Conservation (phyloP, 75 land plant species). For the Sequoiadendron giganteum region DNA sequence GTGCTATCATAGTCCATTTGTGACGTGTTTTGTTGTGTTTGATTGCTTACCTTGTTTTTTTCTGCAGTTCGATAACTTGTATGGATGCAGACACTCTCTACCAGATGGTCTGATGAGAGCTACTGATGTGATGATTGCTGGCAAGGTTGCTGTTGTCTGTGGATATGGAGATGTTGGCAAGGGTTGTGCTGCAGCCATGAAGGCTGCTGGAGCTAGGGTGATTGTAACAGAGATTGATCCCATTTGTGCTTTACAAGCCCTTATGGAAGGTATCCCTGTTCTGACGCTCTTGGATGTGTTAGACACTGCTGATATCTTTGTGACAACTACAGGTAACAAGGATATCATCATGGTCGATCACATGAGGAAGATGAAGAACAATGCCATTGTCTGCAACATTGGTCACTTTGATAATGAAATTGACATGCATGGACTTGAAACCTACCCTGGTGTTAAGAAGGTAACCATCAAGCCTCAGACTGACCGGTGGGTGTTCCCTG, state of each 20-base stretch:
- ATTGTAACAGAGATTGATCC: slow-evolving; percentile 95
- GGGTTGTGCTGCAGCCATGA: slow-evolving; percentile 91
- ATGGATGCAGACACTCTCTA: no score
- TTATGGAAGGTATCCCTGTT: slow-evolving; percentile 18
- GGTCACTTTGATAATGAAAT: slow-evolving; percentile 98
- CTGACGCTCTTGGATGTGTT: slow-evolving; percentile 72
- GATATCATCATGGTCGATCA: slow-evolving; percentile 90
- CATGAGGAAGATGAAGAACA: slow-evolving; percentile 97
- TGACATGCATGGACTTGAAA: slow-evolving; percentile 82
- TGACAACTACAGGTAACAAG: slow-evolving; percentile 96
- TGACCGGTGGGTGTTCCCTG: slow-evolving; percentile 95
- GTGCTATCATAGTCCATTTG: slow-evolving; percentile 74
- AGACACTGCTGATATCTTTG: slow-evolving; percentile 75
- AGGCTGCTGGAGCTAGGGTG: slow-evolving; percentile 87
- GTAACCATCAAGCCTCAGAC: slow-evolving; percentile 97
- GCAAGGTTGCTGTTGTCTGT: slow-evolving; percentile 45
- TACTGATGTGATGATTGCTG: no score
- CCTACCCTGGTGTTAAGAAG: slow-evolving; percentile 75
- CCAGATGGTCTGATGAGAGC: no score
- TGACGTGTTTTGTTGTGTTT: slow-evolving; percentile 80
- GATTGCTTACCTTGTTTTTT: slow-evolving; percentile 77
- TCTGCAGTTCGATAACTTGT: slow-evolving; percentile 90
- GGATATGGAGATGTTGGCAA: slow-evolving; percentile 97
- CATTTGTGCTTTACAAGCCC: slow-evolving; percentile 89
- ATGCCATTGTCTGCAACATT: slow-evolving; percentile 93